Percentiles rank a stretch among this genome's conserved stretches.
Conservation (phyloP, 352 stramenopile genomes). For the Phytophthora meadii region DNA sequence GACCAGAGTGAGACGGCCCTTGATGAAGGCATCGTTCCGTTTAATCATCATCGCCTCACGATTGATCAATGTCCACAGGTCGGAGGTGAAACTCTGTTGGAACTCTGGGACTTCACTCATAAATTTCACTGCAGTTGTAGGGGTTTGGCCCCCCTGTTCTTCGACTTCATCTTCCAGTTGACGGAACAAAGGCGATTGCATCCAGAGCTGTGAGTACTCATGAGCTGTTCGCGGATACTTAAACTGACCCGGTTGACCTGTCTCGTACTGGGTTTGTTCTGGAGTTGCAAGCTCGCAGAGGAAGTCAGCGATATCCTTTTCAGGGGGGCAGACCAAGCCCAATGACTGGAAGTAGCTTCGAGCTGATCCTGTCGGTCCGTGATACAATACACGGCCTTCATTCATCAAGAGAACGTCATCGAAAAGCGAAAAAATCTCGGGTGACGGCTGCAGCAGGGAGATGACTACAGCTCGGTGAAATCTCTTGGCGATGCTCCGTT, state of each 20-base stretch:
- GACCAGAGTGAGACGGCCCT: constrained; percentile 22
- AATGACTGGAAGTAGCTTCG: constrained; percentile 50
- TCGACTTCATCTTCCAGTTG: constrained; percentile 19
- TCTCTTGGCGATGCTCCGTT: constrained; percentile 11
- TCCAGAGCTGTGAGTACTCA: constrained; percentile 9
- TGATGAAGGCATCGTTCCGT: constrained; percentile 46
- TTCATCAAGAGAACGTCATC: constrained; percentile 66
- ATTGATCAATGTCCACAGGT: constrained; percentile 36
- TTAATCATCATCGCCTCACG: constrained; percentile 66
- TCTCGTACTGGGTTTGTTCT: constrained; percentile 49
- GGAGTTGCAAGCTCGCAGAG: constrained; percentile 51
- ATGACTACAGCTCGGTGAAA: constrained; percentile 17
- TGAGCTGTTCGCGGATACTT: constrained; percentile 10
- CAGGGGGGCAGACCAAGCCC: constrained; percentile 46
- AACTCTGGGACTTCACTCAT: constrained; percentile 38
- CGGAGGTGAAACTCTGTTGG: constrained; percentile 36
- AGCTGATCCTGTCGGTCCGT: constrained; percentile 33
- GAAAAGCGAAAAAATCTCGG: constrained; percentile 63
- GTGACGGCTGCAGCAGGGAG: constrained; percentile 83
- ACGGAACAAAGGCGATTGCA: constrained; percentile 42
- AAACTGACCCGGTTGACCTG: constrained; percentile 1
- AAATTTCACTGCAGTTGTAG: too few relatives aligned
- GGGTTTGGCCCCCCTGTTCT: constrained; percentile 77
- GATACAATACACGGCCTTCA: constrained; percentile 86
- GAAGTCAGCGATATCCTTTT: constrained; percentile 51